Evolutionary conservation across 495 filamentous ascomycete genomes (phyloP).

Genomic region (Peziza echinospora): DNA sequence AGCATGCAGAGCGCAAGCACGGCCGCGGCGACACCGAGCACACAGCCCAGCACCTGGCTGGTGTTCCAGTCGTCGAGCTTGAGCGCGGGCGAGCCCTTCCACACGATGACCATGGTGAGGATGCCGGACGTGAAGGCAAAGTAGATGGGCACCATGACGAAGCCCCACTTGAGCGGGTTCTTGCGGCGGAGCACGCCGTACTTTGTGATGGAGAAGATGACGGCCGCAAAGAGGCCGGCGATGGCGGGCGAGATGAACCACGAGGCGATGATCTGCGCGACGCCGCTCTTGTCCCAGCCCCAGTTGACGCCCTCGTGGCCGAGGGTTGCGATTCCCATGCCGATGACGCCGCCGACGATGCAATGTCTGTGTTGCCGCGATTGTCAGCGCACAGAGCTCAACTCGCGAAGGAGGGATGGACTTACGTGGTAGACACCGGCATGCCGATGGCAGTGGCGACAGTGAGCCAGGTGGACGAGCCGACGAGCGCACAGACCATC

Average conservation of each 20-base stretch:
- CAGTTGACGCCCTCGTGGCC: constrained; percentile 32
- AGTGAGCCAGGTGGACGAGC: constrained; percentile 38
- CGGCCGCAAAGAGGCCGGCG: constrained; percentile 33
- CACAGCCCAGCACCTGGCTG: constrained; percentile 31
- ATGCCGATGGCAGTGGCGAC: constrained; percentile 33
- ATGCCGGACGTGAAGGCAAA: constrained; percentile 38
- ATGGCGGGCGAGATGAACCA: constrained; percentile 43
- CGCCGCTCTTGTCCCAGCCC: constrained; percentile 30
- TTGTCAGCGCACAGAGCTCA: not conserved
- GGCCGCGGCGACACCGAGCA: constrained; percentile 35
- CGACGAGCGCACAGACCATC: constrained; percentile 38
- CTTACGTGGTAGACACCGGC: constrained; percentile 38
- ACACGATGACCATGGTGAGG: constrained; percentile 41
- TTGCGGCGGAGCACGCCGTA: constrained; percentile 36
- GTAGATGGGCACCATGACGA: constrained; percentile 38
- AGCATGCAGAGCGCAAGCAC: constrained; percentile 29
- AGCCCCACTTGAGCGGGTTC: constrained; percentile 35
- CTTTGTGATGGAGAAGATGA: constrained; percentile 44
- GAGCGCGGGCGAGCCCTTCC: constrained; percentile 29
- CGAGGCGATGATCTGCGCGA: constrained; percentile 37
- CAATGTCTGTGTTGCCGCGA: constrained; percentile 34
- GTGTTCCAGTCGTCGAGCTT: constrained; percentile 28
- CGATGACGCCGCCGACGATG: constrained; percentile 38
- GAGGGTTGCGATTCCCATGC: constrained; percentile 38
- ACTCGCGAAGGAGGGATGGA: constrained; percentile 3